Percentiles rank a stretch among this genome's conserved stretches.
Evolutionary conservation across 2,329 filamentous ascomycete genomes (phyloP).

Genomic region (Epichloe glyceriae): DNA sequence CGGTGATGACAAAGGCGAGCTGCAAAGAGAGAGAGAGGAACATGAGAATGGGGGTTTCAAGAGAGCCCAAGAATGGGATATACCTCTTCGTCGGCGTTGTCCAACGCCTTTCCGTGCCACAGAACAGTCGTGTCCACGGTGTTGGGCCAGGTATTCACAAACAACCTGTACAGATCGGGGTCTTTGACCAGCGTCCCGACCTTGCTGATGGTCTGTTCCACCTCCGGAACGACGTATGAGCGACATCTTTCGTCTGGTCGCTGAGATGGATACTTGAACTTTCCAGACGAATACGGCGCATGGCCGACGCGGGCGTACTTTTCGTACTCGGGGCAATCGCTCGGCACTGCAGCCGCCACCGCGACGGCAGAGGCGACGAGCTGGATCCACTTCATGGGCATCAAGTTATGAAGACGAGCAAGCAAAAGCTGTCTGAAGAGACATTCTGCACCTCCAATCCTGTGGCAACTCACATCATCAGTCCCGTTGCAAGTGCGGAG

Average conservation of each 20-base stretch:
- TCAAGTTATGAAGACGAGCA: background rate
- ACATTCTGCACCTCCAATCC: too few relatives aligned
- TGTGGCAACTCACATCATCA: too few relatives aligned
- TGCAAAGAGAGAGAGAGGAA: slow-evolving; percentile 12
- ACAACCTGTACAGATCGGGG: slow-evolving; percentile 59
- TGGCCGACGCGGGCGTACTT: slow-evolving; percentile 32
- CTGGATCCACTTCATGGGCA: background rate
- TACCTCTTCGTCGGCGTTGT: slow-evolving; percentile 46
- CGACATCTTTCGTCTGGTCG: slow-evolving; percentile 64
- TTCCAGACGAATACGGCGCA: slow-evolving; percentile 63
- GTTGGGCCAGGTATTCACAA: slow-evolving; percentile 62
- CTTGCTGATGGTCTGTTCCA: slow-evolving; percentile 60
- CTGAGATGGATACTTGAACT: slow-evolving; percentile 65
- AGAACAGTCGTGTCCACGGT: slow-evolving; percentile 61
- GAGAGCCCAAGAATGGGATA: background rate
- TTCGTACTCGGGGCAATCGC: slow-evolving; percentile 23
- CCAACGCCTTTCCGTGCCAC: slow-evolving; percentile 49
- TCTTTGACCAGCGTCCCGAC: slow-evolving; percentile 61
- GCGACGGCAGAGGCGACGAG: slow-evolving; percentile 21
- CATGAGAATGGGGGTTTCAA: background rate
- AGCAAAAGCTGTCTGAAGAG: too few relatives aligned
- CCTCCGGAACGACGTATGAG: slow-evolving; percentile 63
- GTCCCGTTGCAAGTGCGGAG: too few relatives aligned
- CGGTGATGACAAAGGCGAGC: slow-evolving; percentile 71
- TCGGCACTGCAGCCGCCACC: slow-evolving; percentile 10